Base-by-base conservation (phyloP, 768 basidiomycete genomes). In the Dentipellis sp. region DNA sequence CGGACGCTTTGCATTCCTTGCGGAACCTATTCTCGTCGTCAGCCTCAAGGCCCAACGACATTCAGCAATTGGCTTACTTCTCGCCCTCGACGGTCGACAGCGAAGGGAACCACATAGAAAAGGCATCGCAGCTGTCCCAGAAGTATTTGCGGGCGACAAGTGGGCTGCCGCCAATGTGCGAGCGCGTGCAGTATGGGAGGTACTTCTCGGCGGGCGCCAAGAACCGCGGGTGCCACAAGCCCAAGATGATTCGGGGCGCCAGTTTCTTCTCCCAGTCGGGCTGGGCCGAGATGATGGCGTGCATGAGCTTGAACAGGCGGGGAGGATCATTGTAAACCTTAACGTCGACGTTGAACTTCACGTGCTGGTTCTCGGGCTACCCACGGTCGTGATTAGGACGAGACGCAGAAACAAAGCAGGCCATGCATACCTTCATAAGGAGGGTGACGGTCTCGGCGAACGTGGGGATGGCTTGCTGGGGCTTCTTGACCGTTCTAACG, bases 191-290 rank as follows among this genome's bases (percentile, higher is more conserved):
- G 67, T 91, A 92, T 19, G 92, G 89, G 29, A 99, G 72, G 56
- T 81, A 76, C 19, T 72, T 72, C 71, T 84, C 83, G 4, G 95
- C 95, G 39, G 81, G 81, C 6, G 72, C 74, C 47, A 98, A 72
- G 74, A 95, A 99, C 52, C 83, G 81, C 8, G 97, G 93, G 72
- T 99, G 93, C 91, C 90, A 93, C 11, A 94, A 75, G 4, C 89
- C 91, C 55, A 91, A 75, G 8, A 92, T 71, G 64, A 93, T 81
- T 16, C 92, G 80, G 0, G 91, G 91, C 1, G 87, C 91, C 52
- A 95, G 81, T 39, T 63, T 68, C 8, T 79, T 83, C 69, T 91
- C 79, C 88, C 87, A 95, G 34, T 79, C 74, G 1, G 79, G 74
- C 58, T 92, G 80, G 7, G 75, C 63, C 12, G 79, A 74, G 57